Evolutionary conservation across 2,329 filamentous ascomycete species (phyloP).

Genomic region (Colletotrichum sp.): DNA sequence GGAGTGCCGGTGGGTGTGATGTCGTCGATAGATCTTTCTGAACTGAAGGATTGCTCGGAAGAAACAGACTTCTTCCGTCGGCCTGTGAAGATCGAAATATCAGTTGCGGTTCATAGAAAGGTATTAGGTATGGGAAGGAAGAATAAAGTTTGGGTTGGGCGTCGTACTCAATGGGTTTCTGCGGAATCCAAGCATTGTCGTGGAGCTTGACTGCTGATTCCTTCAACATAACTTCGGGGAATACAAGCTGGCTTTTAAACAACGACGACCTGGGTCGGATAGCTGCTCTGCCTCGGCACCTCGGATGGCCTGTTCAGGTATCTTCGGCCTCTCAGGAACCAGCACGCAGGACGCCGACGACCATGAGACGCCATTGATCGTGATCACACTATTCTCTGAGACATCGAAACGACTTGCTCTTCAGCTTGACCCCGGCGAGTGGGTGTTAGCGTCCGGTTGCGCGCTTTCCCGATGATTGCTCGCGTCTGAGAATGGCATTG

Average conservation of each 20-base stretch:
- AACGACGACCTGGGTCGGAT: neutral
- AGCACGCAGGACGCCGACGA: neutral
- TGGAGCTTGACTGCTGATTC: neutral
- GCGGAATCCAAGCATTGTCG: slow-evolving; percentile 19
- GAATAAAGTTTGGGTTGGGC: neutral
- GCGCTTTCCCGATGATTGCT: neutral
- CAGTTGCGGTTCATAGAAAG: neutral
- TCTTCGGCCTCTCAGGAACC: neutral
- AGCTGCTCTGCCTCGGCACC: neutral
- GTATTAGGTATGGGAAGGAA: neutral
- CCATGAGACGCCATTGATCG: neutral
- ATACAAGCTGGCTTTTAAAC: neutral
- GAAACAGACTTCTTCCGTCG: slow-evolving; percentile 14
- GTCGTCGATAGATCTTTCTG: slow-evolving; percentile 4
- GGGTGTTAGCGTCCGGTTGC: neutral
- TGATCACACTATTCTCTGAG: neutral
- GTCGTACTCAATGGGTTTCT: slow-evolving; percentile 15
- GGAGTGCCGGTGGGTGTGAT: neutral
- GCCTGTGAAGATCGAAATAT: neutral
- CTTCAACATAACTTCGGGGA: neutral
- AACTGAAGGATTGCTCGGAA: neutral
- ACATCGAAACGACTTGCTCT: neutral
- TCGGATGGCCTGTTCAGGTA: neutral
- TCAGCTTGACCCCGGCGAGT: neutral
- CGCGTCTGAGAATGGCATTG: neutral